Evolutionary conservation across 2,329 filamentous ascomycete species (phyloP), one percentile per base, ranked within the genome.

Genomic region (Chrysoporthe cubensis): DNA sequence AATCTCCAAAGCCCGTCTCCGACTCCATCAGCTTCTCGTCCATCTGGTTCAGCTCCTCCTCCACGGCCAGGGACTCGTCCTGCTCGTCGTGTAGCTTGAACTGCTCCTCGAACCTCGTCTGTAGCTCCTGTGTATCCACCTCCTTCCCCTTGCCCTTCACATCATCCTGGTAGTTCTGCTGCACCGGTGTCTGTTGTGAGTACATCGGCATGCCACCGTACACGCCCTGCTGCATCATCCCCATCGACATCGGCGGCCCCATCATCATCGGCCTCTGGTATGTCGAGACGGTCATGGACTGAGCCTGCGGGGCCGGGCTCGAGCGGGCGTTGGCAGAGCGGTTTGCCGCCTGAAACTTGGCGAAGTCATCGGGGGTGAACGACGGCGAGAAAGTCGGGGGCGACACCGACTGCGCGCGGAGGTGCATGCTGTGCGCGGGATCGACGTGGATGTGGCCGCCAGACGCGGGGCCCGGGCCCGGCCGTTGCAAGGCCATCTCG

Each of bases 61-160:
- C 94, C 73, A 95, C 92, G 21, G 91, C 91, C 69, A 85, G 85
- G 70, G 80, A 80, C 71, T 92, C 90, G 64, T 92, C 91, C 52
- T 78, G 83, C 72, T 79, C 78, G 65, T 82, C 82, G 73, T 84
- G 82, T 64, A 81, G 79, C 62, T 85, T 82, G 59, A 77, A 73
- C 54, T 78, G 66, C 62, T 78, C 76, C 57, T 74, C 73, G 54
- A 81, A 76, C 66, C 79, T 74, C 40, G 79, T 78, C 70, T 84
- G 79, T 73, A 86, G 80, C 75, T 90, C 86, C 69, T 89, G 84
- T 71, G 76, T 97, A 81, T 98, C 96, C 14, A 98, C 90, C 81
- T 98, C 88, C 79, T 96, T 97, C 50, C 92, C 94, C 78, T 98
- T 98, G 68, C 91, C 92, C 78, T 94, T 91, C 62, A 80, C 74